Percentiles rank a stretch among this genome's conserved stretches.
Evolutionary conservation across 2,329 filamentous ascomycete species (phyloP).

Genomic region (Colletotrichum nymphaeae): DNA sequence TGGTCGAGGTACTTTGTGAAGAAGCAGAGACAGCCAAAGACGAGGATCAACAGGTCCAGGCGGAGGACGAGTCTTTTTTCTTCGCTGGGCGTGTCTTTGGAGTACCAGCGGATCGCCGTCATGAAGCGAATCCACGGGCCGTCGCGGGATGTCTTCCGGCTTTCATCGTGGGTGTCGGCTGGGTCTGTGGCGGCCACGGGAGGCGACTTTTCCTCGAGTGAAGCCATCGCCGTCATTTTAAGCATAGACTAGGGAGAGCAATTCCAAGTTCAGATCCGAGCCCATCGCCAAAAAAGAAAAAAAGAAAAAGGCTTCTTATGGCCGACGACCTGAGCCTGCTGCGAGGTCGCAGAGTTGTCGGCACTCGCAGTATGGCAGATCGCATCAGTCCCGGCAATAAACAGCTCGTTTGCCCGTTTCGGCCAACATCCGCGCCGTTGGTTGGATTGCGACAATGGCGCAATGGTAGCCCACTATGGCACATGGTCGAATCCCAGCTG

Average conservation of each 20-base stretch:
- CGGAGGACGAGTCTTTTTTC: conserved; percentile 50
- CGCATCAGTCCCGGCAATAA: background rate
- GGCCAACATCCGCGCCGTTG: conserved; percentile 16
- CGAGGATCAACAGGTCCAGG: conserved; percentile 50
- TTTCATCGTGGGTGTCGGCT: conserved; percentile 1
- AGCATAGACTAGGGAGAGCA: no score
- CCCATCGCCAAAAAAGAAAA: background rate
- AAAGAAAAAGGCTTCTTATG: background rate
- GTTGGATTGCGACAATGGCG: conserved; percentile 28
- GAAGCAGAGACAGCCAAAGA: conserved; percentile 52
- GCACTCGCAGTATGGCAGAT: background rate
- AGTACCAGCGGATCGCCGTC: conserved; percentile 47
- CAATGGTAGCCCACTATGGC: conserved; percentile 31
- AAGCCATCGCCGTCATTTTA: background rate
- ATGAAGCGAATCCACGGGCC: conserved; percentile 42
- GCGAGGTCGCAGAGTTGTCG: background rate
- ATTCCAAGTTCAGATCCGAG: no score
- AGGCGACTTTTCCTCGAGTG: conserved; percentile 22
- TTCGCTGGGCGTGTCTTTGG: conserved; percentile 42
- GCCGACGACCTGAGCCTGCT: background rate
- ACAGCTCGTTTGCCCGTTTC: conserved; percentile 2
- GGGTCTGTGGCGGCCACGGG: conserved; percentile 12
- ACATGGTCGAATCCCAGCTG: conserved; percentile 13
- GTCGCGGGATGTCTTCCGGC: background rate
- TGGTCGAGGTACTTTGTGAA: conserved; percentile 54